Evolutionary conservation across 179 eudicot species (phyloP), one percentile per base, ranked within the genome.

Genomic region (Silene noctiflora): DNA sequence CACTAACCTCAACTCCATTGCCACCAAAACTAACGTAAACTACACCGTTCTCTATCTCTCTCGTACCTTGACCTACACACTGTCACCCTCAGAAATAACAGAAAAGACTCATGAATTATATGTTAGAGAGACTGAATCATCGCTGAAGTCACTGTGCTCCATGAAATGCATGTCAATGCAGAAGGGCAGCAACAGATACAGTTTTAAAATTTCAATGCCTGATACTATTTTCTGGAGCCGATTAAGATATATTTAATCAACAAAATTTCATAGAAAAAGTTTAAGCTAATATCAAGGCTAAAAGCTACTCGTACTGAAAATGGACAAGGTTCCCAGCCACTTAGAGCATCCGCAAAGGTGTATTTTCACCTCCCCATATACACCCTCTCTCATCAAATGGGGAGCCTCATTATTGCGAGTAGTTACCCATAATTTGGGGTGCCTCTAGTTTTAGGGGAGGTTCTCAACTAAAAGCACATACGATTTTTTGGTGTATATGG

Each of bases 101-200:
- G 6, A 74, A 31, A 64, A 75, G 27, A 65, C 42, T 5, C 42
- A 17, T 13, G 39, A 46, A 21, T 59, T 29, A 19, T 42, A 35
- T 22, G 67, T 21, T 24, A 20, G 19, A 35, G 25, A 55, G 44
- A 53, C 63, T 48, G 27, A 42, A 61, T 21, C 46, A 16, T 75
- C 69, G 24, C 58, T 35, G 21, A 17, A 33, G 44, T 75, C 71
- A 75, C 55, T 11, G 67, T 58, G 58, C 27, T 24, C 16, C 22
- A 22, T 10, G 29, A 24, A 63, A 64, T 64, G 61, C 77, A 75
- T 65, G 46, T n/a, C 78, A 75, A 31, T 24, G 60, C 56, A 61
- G 44, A 25, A 35, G 2, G 31, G 39, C 7, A 33, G 20, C 53
- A 35, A 33, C 65, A 19, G 3, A 73, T 55, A 59, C 3, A 14